Evolutionary conservation across 1,284 basidiomycete species (phyloP).

Genomic region (Pseudozyma tsukubaensis): DNA sequence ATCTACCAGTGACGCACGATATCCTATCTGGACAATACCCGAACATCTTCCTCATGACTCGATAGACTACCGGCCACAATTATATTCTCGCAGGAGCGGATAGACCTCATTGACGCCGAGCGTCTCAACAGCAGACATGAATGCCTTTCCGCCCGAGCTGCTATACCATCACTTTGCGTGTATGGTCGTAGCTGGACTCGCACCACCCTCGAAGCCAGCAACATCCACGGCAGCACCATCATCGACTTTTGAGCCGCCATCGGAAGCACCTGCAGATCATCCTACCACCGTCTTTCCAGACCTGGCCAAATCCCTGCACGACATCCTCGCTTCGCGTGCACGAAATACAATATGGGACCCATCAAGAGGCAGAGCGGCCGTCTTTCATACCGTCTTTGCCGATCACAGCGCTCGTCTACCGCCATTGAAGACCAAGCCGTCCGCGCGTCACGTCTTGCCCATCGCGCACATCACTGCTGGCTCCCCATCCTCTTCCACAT

Average conservation of each 20-base stretch:
- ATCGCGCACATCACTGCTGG: conserved; percentile 62
- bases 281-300: conserved; percentile 39
- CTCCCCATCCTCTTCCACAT: conserved; percentile 17
- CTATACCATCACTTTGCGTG: conserved; percentile 62
- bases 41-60: neutral
- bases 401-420: conserved; percentile 78
- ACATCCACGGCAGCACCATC: conserved; percentile 10
- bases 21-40: neutral
- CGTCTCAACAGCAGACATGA: conserved; percentile 43
- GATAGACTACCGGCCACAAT: neutral
- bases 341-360: conserved; percentile 55
- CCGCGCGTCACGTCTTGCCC: conserved; percentile 67
- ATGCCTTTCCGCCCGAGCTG: conserved; percentile 61
- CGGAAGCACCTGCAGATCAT: conserved; percentile 17
- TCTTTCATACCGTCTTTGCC: conserved; percentile 60
- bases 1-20: neutral
- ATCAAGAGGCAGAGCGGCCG: conserved; percentile 42
- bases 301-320: conserved; percentile 44
- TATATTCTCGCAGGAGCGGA: no score
- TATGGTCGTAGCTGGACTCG: conserved; percentile 61
- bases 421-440: conserved; percentile 78
- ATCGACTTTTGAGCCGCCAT: conserved; percentile 3
- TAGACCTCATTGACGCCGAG: neutral
- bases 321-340: conserved; percentile 50
- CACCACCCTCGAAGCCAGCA: conserved; percentile 22